Evolutionary conservation across 2,329 filamentous ascomycete genomes (phyloP).

Genomic region (Talaromyces sp.): DNA sequence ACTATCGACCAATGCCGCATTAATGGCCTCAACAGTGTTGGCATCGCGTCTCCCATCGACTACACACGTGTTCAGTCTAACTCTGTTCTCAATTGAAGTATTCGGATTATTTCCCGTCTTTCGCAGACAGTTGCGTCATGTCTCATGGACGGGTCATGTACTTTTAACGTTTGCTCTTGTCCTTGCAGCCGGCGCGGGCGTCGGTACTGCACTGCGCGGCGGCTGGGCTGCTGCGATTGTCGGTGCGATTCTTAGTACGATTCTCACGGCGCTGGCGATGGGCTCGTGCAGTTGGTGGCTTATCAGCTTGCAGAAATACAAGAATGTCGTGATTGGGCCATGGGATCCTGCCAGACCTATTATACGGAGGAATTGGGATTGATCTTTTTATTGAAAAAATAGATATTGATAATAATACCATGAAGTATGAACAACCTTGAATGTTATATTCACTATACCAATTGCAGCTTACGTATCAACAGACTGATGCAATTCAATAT

Average conservation of each 20-base stretch:
- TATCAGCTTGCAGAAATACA: slow-evolving; percentile 95
- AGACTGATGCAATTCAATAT: slow-evolving; percentile 29
- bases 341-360: slow-evolving; percentile 91
- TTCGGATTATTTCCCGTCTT: slow-evolving; percentile 98
- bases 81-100: slow-evolving; percentile 93
- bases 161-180: slow-evolving; percentile 72
- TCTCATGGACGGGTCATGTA: slow-evolving; percentile 78
- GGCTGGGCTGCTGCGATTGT: slow-evolving; percentile 57
- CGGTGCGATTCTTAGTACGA: slow-evolving; percentile 72
- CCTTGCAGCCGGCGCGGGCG: slow-evolving; percentile 72
- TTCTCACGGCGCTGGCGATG: slow-evolving; percentile 74
- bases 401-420: neutral
- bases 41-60: slow-evolving; percentile 86
- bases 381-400: neutral
- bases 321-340: slow-evolving; percentile 96
- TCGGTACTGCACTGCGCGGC: slow-evolving; percentile 61
- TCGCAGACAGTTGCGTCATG: slow-evolving; percentile 77
- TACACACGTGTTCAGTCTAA: slow-evolving; percentile 90
- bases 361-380: slow-evolving; percentile 44
- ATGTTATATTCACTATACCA: neutral
- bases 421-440: neutral
- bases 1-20: slow-evolving; percentile 87
- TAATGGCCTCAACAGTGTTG: slow-evolving; percentile 94
- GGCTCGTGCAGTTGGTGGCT: slow-evolving; percentile 97
- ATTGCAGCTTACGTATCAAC: neutral